Evolutionary conservation across 306 rosid species (phyloP).

Genomic region (Fagus crenata): DNA sequence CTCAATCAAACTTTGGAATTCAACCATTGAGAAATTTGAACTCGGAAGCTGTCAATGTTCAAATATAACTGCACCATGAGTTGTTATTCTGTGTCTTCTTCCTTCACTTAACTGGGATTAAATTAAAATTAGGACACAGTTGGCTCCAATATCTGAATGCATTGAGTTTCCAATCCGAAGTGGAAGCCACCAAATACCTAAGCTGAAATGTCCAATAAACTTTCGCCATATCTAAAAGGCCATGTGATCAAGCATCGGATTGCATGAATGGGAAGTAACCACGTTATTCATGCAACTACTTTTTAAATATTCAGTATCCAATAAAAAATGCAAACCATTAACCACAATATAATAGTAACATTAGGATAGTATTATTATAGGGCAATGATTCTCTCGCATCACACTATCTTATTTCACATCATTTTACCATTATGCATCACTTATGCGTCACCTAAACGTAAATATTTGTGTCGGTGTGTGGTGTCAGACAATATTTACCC

Average conservation of each 20-base stretch:
- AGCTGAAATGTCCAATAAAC: not conserved
- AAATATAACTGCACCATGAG: slow-evolving; percentile 28
- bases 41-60: slow-evolving; percentile 36
- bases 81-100: slow-evolving; percentile 30
- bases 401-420: too few species aligned
- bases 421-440: too few species aligned
- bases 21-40: slow-evolving; percentile 9
- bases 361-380: too few species aligned
- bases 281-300: not conserved
- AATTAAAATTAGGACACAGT: slow-evolving; percentile 10
- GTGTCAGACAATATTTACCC: too few species aligned
- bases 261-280: not conserved
- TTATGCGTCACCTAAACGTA: too few species aligned
- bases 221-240: not conserved
- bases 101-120: slow-evolving; percentile 14
- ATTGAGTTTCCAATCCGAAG: not conserved
- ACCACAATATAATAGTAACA: too few species aligned
- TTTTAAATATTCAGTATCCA: not conserved
- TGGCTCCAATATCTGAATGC: slow-evolving; percentile 1
- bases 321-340: too few species aligned
- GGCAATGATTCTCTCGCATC: too few species aligned
- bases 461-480: too few species aligned
- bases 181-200: slow-evolving; percentile 3
- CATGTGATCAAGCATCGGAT: slow-evolving; percentile 2
- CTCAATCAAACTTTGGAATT: slow-evolving; percentile 34